Conservation (phyloP, 75 land plant species). For the Cryptomeria japonica region DNA sequence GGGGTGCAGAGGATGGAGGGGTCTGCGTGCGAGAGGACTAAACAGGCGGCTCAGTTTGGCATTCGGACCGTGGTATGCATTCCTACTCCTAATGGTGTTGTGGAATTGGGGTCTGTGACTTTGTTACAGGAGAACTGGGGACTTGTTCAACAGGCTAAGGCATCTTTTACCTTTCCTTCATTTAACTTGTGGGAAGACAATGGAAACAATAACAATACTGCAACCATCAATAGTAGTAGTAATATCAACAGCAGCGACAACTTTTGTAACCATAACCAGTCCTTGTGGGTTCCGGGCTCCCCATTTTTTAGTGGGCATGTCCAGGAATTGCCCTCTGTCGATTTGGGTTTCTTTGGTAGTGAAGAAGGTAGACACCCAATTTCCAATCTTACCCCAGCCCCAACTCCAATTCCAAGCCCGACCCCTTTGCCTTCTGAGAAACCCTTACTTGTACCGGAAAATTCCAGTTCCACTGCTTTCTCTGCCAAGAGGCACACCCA, state of each 20-base stretch:
- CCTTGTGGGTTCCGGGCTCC: not conserved
- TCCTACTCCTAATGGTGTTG: constrained; percentile 42
- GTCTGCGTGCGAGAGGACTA: constrained; percentile 26
- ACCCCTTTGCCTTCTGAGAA: not conserved
- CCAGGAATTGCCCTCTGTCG: not conserved
- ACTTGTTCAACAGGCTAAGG: constrained; percentile 2
- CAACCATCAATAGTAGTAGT: not conserved
- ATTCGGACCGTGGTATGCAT: constrained; percentile 47
- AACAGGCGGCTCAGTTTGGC: constrained; percentile 35
- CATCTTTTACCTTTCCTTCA: constrained; percentile 1
- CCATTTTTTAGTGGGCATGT: not conserved
- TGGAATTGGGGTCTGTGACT: constrained; percentile 46
- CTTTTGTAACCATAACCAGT: not conserved
- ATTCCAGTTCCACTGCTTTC: not conserved
- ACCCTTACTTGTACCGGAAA: not conserved
- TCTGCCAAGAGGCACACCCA: not conserved
- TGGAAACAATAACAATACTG: not conserved
- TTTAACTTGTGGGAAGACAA: not conserved
- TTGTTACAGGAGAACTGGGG: constrained; percentile 27
- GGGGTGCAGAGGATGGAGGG: constrained; percentile 22
- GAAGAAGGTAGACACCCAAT: not conserved
- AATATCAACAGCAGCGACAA: not conserved
- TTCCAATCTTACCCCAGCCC: not conserved
- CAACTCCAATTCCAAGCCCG: too few relatives aligned
- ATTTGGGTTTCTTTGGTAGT: not conserved